Base-by-base conservation (phyloP, 495 filamentous ascomycete species). In the Penicillium parvum region DNA sequence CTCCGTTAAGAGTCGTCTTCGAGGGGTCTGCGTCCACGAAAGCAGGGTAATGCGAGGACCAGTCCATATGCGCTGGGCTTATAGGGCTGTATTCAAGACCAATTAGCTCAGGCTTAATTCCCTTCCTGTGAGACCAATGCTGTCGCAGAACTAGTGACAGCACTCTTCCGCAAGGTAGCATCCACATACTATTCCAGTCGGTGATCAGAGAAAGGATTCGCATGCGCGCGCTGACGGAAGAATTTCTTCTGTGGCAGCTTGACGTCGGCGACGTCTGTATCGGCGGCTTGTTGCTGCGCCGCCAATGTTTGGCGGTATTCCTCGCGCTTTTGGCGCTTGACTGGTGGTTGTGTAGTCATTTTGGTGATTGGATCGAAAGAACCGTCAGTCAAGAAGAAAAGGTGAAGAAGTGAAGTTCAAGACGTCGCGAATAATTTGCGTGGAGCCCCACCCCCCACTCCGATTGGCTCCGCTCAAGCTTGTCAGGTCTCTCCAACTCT, bases 181-280 rank as follows among this genome's bases (percentile, higher is more conserved):
- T 8, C 36, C 5, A 68, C 77, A 58, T 77, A 96, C 92, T 98
- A 97, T 45, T 70, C 74, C 58, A 98, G 73, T 10, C 76, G 61
- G 66, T 97, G 92, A 57, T 98, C 92, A 0, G 90, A 95, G 66
- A 98, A 97, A 7, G 89, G 88, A 72, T 98, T 98, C 33, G 92
- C 94, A 66, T 98, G 92, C 20, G 92, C 92, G 57, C 92, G 78
- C 64, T 98, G 92, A 35, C 92, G 79, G 65, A 95, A 98, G 72
- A 90, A 95, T 68, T 84, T 91, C 72, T 96, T 96, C 69, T 84
- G 79, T 18, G 90, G 90, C 55, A 96, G 72, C 58, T 77, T 68
- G 34, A 71, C 54, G 25, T 53, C 52, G 36, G 45, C 49, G n/a
- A 47, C 40, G 41, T 32, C 50, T 18, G 50, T 42, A 15, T 41